Percentiles rank a stretch among this genome's conserved stretches.
These are phyloP conservation scores for sorghum (Sorghum bicolor) DNA, from an alignment of 176 grass and related monocot species.

Conservation along the genomic window Sorghum_bicolor_NCBIv3 NC_012871.2:63576001-63576500, in stretches of 20 bases:
- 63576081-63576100: background rate
- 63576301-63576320: slow-evolving; percentile 3
- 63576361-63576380: slow-evolving; percentile 36
- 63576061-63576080: background rate
- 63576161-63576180: no score
- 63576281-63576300: slow-evolving; percentile 1
- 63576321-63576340: slow-evolving; percentile 16
- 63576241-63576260: background rate
- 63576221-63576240: background rate
- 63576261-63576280: background rate
- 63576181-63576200: no score
- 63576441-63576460: slow-evolving; percentile 21
- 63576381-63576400: background rate
- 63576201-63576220: no score
- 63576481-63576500: slow-evolving; percentile 35
- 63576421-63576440: slow-evolving; percentile 19
- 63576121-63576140: background rate
- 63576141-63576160: no score
- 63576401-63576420: slow-evolving; percentile 15
- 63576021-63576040: background rate
- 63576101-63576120: background rate
- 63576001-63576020: background rate
- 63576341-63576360: slow-evolving; percentile 6
- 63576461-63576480: slow-evolving; percentile 39
- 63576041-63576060: background rate